Evolutionary conservation across 441 rosid genomes (phyloP).

Genomic region (Brassica hybrid): DNA sequence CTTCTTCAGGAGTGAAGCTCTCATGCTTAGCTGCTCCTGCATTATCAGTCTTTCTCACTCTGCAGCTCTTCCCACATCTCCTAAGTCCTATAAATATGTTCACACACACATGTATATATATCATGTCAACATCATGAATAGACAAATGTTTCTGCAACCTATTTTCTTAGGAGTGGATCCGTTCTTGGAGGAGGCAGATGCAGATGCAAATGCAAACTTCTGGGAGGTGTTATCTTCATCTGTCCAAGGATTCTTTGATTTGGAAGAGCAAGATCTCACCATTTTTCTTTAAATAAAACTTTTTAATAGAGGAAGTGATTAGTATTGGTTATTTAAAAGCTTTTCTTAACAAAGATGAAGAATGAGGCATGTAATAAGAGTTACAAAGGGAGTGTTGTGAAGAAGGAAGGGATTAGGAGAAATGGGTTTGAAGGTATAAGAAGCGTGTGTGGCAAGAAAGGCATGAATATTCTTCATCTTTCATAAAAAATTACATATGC

Average conservation of each 20-base stretch:
- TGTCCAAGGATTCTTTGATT: slow-evolving; percentile 52
- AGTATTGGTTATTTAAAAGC: slow-evolving; percentile 9
- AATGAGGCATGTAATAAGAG: slow-evolving; percentile 20
- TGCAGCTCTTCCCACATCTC: slow-evolving; percentile 70
- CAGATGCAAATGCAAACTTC: slow-evolving; percentile 50
- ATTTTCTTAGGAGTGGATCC: slow-evolving; percentile 55
- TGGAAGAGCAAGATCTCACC: slow-evolving; percentile 64
- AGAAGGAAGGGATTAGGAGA: slow-evolving; percentile 39
- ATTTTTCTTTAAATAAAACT: slow-evolving; percentile 25
- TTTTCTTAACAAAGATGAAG: slow-evolving; percentile 15
- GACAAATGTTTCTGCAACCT: slow-evolving; percentile 45
- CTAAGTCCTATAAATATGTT: slow-evolving; percentile 53
- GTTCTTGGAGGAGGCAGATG: slow-evolving; percentile 55
- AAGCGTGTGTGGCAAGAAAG: slow-evolving; percentile 58
- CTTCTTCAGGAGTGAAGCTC: slow-evolving; percentile 66
- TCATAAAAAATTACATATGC: slow-evolving; percentile 33
- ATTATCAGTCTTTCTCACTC: slow-evolving; percentile 61
- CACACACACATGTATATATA: not conserved
- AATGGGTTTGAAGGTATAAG: slow-evolving; percentile 49
- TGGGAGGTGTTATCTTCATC: slow-evolving; percentile 48
- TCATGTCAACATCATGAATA: slow-evolving; percentile 18
- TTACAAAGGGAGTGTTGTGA: slow-evolving; percentile 40
- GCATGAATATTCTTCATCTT: slow-evolving; percentile 50
- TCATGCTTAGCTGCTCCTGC: slow-evolving; percentile 56
- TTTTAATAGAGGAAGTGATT: slow-evolving; percentile 3